These are phyloP conservation scores for Dryas drummondii DNA, from an alignment of 306 rosid genomes.

Conservation along the genomic window DNA sequence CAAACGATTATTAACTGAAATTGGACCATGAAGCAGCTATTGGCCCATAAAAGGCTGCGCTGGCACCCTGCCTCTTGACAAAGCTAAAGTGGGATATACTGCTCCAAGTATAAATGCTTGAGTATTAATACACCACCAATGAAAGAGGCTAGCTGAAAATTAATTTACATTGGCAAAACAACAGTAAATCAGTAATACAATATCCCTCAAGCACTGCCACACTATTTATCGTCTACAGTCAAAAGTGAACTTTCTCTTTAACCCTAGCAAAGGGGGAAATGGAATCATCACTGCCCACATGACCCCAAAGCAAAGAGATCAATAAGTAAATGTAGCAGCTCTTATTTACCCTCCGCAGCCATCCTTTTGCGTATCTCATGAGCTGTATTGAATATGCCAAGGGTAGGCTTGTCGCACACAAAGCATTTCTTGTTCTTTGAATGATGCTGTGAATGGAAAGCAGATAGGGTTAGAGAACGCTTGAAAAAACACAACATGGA, in stretches of 20 bases:
- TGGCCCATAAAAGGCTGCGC: too few species aligned
- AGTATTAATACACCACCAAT: not conserved
- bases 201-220: not conserved
- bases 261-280: not conserved
- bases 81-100: too few species aligned
- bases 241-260: not conserved
- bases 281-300: not conserved
- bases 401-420: slow-evolving; percentile 78
- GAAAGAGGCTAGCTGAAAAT: not conserved
- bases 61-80: too few species aligned
- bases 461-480: not conserved
- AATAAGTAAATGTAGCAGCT: not conserved
- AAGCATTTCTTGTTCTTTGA: slow-evolving; percentile 75
- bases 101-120: too few species aligned
- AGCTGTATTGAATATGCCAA: slow-evolving; percentile 71
- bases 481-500: not conserved
- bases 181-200: too few species aligned
- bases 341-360: slow-evolving; percentile 51
- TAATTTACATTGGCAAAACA: not conserved
- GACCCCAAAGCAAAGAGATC: not conserved
- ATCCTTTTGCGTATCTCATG: slow-evolving; percentile 60
- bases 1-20: too few species aligned
- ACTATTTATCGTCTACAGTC: not conserved
- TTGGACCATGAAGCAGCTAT: too few species aligned
- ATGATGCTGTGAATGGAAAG: slow-evolving; percentile 57